Evolutionary conservation across 352 stramenopile species (phyloP).

Genomic region (Phytophthora litchii): DNA sequence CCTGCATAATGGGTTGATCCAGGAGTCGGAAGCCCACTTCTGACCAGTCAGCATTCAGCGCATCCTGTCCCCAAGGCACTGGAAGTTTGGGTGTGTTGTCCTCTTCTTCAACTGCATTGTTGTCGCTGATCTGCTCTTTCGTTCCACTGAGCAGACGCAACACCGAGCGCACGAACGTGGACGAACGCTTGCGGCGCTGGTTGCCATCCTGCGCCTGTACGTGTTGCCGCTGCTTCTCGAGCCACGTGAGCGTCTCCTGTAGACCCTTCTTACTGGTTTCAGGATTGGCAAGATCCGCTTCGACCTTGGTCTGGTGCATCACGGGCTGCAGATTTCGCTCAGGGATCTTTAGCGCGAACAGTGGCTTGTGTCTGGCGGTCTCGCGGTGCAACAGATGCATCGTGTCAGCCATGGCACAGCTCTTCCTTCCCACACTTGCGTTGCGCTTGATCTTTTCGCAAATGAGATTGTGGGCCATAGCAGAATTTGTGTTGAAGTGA

Average conservation of each 20-base stretch:
- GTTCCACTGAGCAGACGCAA: constrained; percentile 51
- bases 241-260: constrained; percentile 71
- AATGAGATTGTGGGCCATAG: constrained; percentile 23
- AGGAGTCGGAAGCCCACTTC: constrained; percentile 57
- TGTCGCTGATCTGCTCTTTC: constrained; percentile 23
- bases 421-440: not conserved
- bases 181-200: constrained; percentile 52
- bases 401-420: constrained; percentile 25
- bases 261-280: constrained; percentile 42
- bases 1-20: constrained; percentile 64
- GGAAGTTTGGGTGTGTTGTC: constrained; percentile 36
- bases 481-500: constrained; percentile 19
- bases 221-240: constrained; percentile 63
- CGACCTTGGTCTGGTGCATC: not conserved
- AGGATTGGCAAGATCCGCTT: not conserved
- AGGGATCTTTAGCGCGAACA: constrained; percentile 23
- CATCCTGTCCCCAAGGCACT: constrained; percentile 52
- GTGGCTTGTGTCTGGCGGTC: constrained; percentile 50
- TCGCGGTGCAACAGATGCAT: constrained; percentile 15
- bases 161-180: constrained; percentile 67
- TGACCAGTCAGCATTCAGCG: constrained; percentile 51
- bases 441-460: constrained; percentile 23
- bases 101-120: constrained; percentile 17
- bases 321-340: not conserved
- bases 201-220: constrained; percentile 35